Evolutionary conservation across 441 rosid species (phyloP).

Genomic region (Erysimum cheiri): DNA sequence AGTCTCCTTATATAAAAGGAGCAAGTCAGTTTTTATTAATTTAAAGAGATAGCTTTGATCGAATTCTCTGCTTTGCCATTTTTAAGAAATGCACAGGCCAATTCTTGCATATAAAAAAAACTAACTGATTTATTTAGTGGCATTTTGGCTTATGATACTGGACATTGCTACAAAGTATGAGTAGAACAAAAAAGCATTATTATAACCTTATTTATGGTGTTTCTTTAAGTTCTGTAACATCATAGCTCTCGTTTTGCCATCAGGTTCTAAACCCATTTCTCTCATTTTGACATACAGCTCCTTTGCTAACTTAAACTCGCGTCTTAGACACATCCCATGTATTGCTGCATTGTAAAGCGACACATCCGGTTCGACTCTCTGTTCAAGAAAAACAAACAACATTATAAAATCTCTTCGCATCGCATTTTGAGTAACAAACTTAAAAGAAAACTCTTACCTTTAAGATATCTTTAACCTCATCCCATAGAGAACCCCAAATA

Average conservation of each 20-base stretch:
- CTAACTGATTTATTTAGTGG: background rate
- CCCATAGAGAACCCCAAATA: constrained; percentile 86
- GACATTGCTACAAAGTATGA: background rate
- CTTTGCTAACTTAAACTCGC: constrained; percentile 64
- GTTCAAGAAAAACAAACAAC: constrained; percentile 36
- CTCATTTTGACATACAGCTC: constrained; percentile 67
- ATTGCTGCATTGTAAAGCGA: constrained; percentile 68
- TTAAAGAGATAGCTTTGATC: no score
- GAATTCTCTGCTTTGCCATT: no score
- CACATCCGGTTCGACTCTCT: constrained; percentile 62
- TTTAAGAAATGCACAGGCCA: no score
- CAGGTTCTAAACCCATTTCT: constrained; percentile 62
- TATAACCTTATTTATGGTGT: constrained; percentile 8
- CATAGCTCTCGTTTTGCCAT: constrained; percentile 75
- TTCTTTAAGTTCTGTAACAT: constrained; percentile 69
- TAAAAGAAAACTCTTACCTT: constrained; percentile 49
- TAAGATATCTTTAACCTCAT: constrained; percentile 64
- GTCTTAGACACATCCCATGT: constrained; percentile 74
- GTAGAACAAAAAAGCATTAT: constrained; percentile 8
- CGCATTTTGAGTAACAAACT: background rate
- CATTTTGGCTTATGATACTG: background rate
- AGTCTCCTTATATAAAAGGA: no score
- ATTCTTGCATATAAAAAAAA: no score
- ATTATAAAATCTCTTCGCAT: constrained; percentile 2
- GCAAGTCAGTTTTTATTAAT: no score